Percentiles rank a stretch among this genome's conserved stretches.
These are phyloP conservation scores for Trichothecium sympodiale DNA, from an alignment of 2,329 filamentous ascomycete species.

Conservation along the genomic window DNA sequence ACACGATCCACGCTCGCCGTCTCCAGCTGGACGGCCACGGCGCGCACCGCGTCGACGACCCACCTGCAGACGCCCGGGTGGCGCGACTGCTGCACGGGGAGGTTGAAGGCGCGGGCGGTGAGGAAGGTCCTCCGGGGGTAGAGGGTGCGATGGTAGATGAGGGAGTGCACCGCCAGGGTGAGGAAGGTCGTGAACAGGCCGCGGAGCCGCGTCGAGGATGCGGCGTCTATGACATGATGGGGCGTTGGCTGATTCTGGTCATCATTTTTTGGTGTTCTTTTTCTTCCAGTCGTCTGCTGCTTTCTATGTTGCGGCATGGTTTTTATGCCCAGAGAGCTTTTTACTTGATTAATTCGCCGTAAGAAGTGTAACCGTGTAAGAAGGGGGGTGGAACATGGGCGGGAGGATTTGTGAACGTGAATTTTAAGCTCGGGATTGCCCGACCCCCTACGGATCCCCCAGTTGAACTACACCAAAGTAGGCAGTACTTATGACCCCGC, in stretches of 20 bases:
- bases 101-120: conserved; percentile 69
- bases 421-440: too few relatives aligned
- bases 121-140: conserved; percentile 74
- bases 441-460: too few relatives aligned
- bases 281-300: too few relatives aligned
- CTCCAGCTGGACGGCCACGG: conserved; percentile 59
- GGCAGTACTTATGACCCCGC: too few relatives aligned
- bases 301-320: too few relatives aligned
- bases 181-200: conserved; percentile 69
- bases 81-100: conserved; percentile 73
- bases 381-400: too few relatives aligned
- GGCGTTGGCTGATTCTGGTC: not conserved
- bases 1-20: conserved; percentile 36
- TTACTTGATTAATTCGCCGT: too few relatives aligned
- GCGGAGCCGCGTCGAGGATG: conserved; percentile 33
- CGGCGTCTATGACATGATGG: not conserved
- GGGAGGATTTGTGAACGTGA: not conserved
- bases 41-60: conserved; percentile 69
- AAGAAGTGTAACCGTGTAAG: too few relatives aligned
- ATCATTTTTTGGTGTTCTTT: too few relatives aligned
- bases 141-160: conserved; percentile 70
- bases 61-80: conserved; percentile 79
- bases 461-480: too few relatives aligned
- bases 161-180: conserved; percentile 71
- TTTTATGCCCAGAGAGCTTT: too few relatives aligned